A percentile compares a stretch with the other conserved stretches of the same genome.
Evolutionary conservation across 2,329 filamentous ascomycete species (phyloP).

Genomic region (Sporothrix mexicana): DNA sequence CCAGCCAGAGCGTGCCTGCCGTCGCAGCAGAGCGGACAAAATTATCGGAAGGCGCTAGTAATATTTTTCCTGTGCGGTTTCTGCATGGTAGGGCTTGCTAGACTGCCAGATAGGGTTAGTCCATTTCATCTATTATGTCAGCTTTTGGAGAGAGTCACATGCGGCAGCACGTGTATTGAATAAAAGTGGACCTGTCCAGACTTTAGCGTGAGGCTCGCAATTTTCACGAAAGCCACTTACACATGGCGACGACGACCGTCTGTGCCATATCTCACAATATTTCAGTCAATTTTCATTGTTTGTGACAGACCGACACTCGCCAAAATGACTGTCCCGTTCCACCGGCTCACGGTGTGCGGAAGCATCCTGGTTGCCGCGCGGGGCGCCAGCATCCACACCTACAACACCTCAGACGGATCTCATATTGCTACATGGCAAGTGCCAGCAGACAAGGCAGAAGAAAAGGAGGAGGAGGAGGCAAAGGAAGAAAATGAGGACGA

Average conservation of each 20-base stretch:
- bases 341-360: constrained; percentile 62
- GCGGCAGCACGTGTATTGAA: background rate
- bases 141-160: background rate
- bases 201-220: constrained; percentile 1
- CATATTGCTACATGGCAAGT: constrained; percentile 68
- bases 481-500: background rate
- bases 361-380: constrained; percentile 73
- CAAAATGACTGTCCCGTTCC: constrained; percentile 60
- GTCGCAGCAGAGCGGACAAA: constrained; percentile 6
- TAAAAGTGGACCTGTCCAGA: background rate
- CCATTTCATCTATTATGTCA: background rate
- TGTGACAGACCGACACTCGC: background rate
- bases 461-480: constrained; percentile 1
- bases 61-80: constrained; percentile 29
- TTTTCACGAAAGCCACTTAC: constrained; percentile 26
- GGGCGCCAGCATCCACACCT: constrained; percentile 73
- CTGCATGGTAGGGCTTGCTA: constrained; percentile 2
- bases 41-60: constrained; percentile 13
- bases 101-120: constrained; percentile 7
- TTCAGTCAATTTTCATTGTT: background rate
- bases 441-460: constrained; percentile 39
- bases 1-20: background rate
- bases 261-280: background rate
- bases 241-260: constrained; percentile 3
- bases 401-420: constrained; percentile 63